A percentile compares a stretch with the other conserved stretches of the same genome.
Evolutionary conservation across 352 stramenopile species (phyloP).

Genomic region (Phytophthora citrophthora): DNA sequence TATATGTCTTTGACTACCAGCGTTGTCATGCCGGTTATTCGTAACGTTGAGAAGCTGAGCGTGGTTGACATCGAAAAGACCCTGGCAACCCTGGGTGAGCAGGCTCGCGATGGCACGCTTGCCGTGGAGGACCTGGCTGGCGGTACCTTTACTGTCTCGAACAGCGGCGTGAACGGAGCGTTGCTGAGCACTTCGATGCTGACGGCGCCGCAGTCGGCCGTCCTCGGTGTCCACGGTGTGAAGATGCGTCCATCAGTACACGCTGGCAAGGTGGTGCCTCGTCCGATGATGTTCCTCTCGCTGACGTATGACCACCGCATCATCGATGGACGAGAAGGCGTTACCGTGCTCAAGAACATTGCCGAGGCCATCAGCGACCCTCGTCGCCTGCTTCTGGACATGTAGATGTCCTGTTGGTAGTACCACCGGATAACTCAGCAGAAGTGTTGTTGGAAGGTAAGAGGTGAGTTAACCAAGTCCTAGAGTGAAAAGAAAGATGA

Average conservation of each 20-base stretch:
- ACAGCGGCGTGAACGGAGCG: slow-evolving; percentile 96
- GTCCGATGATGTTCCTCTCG: slow-evolving; percentile 99
- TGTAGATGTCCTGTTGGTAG: slow-evolving; percentile 44
- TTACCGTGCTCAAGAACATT: slow-evolving; percentile 99
- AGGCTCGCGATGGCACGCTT: slow-evolving; percentile 70
- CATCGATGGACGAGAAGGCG: slow-evolving; percentile 98
- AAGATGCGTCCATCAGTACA: slow-evolving; percentile 96
- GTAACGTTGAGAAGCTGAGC: slow-evolving; percentile 96
- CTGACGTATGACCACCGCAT: slow-evolving; percentile 99
- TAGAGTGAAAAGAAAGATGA: slow-evolving; percentile 28
- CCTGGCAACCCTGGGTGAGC: slow-evolving; percentile 90
- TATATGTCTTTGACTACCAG: slow-evolving; percentile 39
- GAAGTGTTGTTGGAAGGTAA: neutral
- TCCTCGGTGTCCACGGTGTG: slow-evolving; percentile 98
- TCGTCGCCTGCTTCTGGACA: slow-evolving; percentile 89
- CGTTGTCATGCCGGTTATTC: slow-evolving; percentile 98
- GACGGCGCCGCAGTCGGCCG: slow-evolving; percentile 97
- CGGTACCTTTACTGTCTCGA: slow-evolving; percentile 99
- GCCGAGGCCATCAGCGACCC: slow-evolving; percentile 98
- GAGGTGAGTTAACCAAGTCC: slow-evolving; percentile 16
- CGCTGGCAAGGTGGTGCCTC: slow-evolving; percentile 94
- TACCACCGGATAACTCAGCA: neutral
- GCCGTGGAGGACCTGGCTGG: slow-evolving; percentile 95
- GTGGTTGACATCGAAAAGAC: slow-evolving; percentile 97
- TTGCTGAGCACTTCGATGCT: slow-evolving; percentile 99